phyloP scores from a whole-genome alignment of 2,329 filamentous ascomycete species.

The Colletotrichum tanaceti region DNA sequence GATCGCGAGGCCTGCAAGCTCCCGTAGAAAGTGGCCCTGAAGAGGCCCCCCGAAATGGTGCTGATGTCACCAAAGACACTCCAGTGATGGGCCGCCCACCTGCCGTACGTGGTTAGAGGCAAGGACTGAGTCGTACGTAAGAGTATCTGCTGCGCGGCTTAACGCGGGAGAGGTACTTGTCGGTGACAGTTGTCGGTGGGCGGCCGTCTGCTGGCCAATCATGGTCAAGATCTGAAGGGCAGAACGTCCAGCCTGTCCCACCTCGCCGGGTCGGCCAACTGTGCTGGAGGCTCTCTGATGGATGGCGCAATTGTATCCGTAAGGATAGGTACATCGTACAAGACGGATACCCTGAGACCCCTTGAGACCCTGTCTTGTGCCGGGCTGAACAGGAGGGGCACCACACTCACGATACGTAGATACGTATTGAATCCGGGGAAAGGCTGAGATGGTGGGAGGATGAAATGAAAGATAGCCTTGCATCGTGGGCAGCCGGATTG shows the following conservation, averaged over 20 bases:
- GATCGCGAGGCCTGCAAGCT: constrained; percentile 36
- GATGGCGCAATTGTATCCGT: constrained; percentile 40
- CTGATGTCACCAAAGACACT: constrained; percentile 37
- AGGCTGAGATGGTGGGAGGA: constrained; percentile 32
- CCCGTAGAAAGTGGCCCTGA: constrained; percentile 28
- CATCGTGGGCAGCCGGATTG: constrained; percentile 17
- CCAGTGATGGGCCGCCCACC: constrained; percentile 34
- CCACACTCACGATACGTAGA: constrained; percentile 34
- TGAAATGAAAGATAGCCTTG: constrained; percentile 21
- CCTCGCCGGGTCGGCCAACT: constrained; percentile 30
- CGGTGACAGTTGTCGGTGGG: constrained; percentile 16
- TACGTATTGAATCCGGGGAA: constrained; percentile 41
- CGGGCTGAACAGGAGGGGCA: constrained; percentile 36
- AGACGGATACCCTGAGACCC: constrained; percentile 27
- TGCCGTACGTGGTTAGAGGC: constrained; percentile 23
- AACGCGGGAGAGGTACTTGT: constrained; percentile 22
- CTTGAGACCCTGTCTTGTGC: constrained; percentile 18
- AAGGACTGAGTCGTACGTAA: constrained; percentile 32
- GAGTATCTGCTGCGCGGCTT: constrained; percentile 29
- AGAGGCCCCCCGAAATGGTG: constrained; percentile 24
- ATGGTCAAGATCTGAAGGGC: constrained; percentile 2
- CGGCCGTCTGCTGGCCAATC: constrained; percentile 18
- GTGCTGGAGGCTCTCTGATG: constrained; percentile 23
- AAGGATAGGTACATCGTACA: no score
- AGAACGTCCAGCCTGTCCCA: constrained; percentile 30